Percentiles rank a stretch among this genome's conserved stretches.
phyloP scores from a whole-genome alignment of 192 early-diverging fungal species.

The Helicostylum pulchrum region DNA sequence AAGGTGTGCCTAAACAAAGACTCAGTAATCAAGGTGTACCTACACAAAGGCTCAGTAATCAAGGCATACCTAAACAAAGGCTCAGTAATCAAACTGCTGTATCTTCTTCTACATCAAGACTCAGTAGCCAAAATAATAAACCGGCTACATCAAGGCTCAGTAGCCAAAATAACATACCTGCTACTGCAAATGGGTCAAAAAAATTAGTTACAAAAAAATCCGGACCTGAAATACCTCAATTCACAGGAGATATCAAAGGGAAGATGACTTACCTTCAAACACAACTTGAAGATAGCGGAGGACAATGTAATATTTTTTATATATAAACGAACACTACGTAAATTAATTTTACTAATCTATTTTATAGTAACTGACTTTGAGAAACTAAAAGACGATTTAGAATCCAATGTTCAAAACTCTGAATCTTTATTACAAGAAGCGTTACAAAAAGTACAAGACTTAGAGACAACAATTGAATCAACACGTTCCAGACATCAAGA shows the following conservation, averaged over 20 bases:
- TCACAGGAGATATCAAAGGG: neutral
- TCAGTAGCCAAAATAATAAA: too few relatives aligned
- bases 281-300: neutral
- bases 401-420: neutral
- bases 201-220: too few relatives aligned
- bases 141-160: too few relatives aligned
- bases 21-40: too few relatives aligned
- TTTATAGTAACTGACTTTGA: neutral
- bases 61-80: too few relatives aligned
- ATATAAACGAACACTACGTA: neutral
- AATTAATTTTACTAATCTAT: neutral
- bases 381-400: neutral
- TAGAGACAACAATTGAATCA: neutral
- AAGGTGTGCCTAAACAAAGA: too few relatives aligned
- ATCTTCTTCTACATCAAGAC: too few relatives aligned
- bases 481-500: neutral
- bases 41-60: too few relatives aligned
- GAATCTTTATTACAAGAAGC: conserved; percentile 8
- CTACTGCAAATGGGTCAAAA: too few relatives aligned
- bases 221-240: too few relatives aligned
- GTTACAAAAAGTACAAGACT: neutral
- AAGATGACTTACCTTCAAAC: neutral
- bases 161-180: too few relatives aligned
- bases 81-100: too few relatives aligned
- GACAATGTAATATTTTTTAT: neutral